Evolutionary conservation across 73 alveolate genomes (phyloP).

Genomic region (Tetrahymena thermophila): DNA sequence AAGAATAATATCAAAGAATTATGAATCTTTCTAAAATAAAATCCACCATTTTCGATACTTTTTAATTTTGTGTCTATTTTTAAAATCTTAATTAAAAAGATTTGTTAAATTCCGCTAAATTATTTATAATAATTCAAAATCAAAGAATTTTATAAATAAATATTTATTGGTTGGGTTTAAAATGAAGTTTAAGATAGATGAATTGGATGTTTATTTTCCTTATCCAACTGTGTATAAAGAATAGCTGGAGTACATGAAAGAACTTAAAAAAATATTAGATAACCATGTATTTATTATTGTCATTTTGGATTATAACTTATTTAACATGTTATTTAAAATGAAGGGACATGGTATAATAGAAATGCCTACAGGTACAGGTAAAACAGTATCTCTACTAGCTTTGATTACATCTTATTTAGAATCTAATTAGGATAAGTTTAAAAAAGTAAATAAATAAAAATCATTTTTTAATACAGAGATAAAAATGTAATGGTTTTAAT

Average conservation of each 20-base stretch:
- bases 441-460: not conserved
- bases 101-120: not conserved
- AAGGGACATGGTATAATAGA: constrained; percentile 78
- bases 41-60: not conserved
- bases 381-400: constrained; percentile 72
- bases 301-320: not conserved
- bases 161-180: not conserved
- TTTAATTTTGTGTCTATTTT: not conserved
- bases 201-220: constrained; percentile 58
- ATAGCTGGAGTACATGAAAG: constrained; percentile 62
- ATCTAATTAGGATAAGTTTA: constrained; percentile 20
- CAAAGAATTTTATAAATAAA: not conserved
- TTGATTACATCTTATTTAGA: constrained; percentile 51
- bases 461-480: not conserved
- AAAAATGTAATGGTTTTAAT: not conserved
- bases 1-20: no score
- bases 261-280: constrained; percentile 56
- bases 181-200: constrained; percentile 55
- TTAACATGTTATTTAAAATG: not conserved
- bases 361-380: constrained; percentile 91
- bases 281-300: not conserved
- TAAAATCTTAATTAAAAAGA: not conserved
- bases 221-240: constrained; percentile 69
- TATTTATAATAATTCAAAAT: not conserved
- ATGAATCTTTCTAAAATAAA: not conserved